Base-by-base conservation (phyloP, 2,329 filamentous ascomycete species). In the Trichophyton benhamiae region DNA sequence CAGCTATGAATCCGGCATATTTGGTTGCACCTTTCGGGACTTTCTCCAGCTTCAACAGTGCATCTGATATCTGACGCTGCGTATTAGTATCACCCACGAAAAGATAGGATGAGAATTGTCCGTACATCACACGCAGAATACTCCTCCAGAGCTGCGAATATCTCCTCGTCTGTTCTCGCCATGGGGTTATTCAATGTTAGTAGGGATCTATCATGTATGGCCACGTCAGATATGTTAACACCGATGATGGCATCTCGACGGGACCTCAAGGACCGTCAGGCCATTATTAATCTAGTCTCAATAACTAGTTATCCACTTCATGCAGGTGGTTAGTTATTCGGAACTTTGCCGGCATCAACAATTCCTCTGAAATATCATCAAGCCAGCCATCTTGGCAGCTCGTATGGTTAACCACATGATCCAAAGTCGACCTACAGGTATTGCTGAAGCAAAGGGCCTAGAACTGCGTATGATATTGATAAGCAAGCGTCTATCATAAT, bases 1-100 rank as follows among this genome's bases (percentile, higher is more conserved):
- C 86, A 42, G 83, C 76, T 42, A 91, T 74, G 69, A 84, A 85
- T 60, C 88, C 87, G 27, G 84, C 86, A 55, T 82, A 80, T 9
- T 84, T 79, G 7, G 86, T 80, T 20, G 66, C 63, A 9, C 73
- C 74, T 27, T 68, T 60, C 4, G 70, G 65, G 3, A 67, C 64
- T 53, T 74, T 74, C 63, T 86, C 81, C 57, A 91, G 78, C 68
- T 86, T 88, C 61, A 89, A 78, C 1, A 91, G 79, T 4, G 86
- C 87, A 71, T 91, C 87, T 9, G 87, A 88, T 63, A 89, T 77
- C 78, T 88, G 59, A 17, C 20, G 41, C 33, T 9, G 9, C 33
- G 11, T 8, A 58, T 64, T 27, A 63, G 55, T 33, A 52, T 38
- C 20, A 52, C 5, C 25, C 1, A 33, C 6, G 5, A 25, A 15